Base-by-base conservation (phyloP, 345 rosid species). In the Turnera subulata region DNA sequence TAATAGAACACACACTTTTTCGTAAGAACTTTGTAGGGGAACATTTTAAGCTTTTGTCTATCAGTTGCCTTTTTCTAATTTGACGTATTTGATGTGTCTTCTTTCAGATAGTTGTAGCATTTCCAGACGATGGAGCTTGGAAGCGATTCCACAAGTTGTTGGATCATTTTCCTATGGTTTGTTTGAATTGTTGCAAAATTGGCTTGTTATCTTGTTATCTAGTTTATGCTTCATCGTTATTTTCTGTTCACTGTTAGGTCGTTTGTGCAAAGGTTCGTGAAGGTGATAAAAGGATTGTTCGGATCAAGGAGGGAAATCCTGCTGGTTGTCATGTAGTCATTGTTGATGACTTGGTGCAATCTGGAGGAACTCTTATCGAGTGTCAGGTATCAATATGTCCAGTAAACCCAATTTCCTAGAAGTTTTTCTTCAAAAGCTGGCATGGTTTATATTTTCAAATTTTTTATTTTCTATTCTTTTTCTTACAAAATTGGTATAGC, bases 71-170 rank as follows among this genome's bases (percentile, higher is more conserved):
- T 47, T 22, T 39, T 15, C 12, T 32, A 5, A 11, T 17, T 38
- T 17, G n/a, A 44, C 22, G 10, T 2, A 17, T 13, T 48, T 43
- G 11, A 13, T 53, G 12, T 53, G 21, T 32, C 1, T 22, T 15
- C 16, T 56, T 16, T 23, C 58, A 93, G 99, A 60, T 93, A 46
- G 79, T 85, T 52, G 83, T 93, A 46, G 99, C 97, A 52, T 93
- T 93, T 81, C 97, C 99, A 2, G 99, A 93, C 73, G 99, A 93
- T 73, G 99, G 99, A 72, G 99, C 99, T 45, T 93, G 97, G 96
- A 93, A 93, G 79, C 91, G 97, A 61, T 93, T 89, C 78, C 97
- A 93, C 83, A 87, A 85, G 78, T 77, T 79, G 66, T 77, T 93
- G 71, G 92, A 82, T 76, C 77, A 85, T 62, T 93, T 80, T 62